Percentiles rank a stretch among this genome's conserved stretches.
phyloP scores from a whole-genome alignment of 1,284 basidiomycete species.

The Cutaneotrichosporon sp. region DNA sequence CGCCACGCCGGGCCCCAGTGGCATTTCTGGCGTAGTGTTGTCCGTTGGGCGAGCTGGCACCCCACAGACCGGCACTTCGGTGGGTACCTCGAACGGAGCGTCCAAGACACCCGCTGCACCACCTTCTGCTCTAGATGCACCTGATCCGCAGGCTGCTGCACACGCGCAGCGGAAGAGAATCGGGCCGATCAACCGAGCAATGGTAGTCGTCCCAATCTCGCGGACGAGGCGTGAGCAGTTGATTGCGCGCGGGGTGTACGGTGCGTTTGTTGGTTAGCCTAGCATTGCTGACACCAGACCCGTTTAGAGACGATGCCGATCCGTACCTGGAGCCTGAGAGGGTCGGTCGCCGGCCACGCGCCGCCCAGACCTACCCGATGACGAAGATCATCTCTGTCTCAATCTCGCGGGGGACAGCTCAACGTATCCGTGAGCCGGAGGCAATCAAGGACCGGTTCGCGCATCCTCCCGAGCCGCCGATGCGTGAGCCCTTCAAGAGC shows the following conservation, averaged over 20 bases:
- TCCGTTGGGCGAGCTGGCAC: neutral
- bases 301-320: conserved; percentile 16
- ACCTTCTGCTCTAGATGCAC: neutral
- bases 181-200: conserved; percentile 3
- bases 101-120: neutral
- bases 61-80: neutral
- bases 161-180: neutral
- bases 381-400: neutral
- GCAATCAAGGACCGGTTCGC: conserved; percentile 32
- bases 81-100: neutral
- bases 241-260: conserved; percentile 20
- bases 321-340: neutral
- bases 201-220: conserved; percentile 11
- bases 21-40: neutral
- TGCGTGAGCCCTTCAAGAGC: conserved; percentile 34
- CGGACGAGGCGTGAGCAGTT: conserved; percentile 14
- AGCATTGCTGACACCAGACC: conserved; percentile 14
- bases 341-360: neutral
- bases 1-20: neutral
- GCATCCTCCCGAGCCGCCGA: conserved; percentile 27
- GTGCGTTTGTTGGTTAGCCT: neutral
- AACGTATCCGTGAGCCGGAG: conserved; percentile 32
- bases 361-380: neutral
- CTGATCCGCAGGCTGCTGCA: neutral
- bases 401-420: conserved; percentile 1